phyloP scores from a whole-genome alignment of 768 basidiomycete species.

The Trametes meyenii region DNA sequence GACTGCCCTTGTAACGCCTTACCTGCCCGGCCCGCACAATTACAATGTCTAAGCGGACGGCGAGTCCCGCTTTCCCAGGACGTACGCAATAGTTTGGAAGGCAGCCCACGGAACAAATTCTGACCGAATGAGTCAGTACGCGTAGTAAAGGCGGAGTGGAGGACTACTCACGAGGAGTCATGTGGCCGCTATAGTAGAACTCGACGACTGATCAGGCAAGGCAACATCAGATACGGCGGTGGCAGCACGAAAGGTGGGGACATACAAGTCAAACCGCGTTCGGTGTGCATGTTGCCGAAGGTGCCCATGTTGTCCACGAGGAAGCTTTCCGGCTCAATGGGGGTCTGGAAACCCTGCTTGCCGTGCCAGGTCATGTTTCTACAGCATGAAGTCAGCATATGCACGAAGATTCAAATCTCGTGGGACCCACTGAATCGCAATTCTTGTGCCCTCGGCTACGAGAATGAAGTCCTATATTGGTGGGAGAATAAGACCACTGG shows the following conservation, averaged over 20 bases:
- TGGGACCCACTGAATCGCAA: constrained; percentile 38
- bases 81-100: constrained; percentile 66
- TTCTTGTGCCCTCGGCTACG: constrained; percentile 40
- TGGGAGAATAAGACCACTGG: background rate
- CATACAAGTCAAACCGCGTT: constrained; percentile 39
- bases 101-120: constrained; percentile 51
- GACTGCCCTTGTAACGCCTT: background rate
- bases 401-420: background rate
- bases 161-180: constrained; percentile 53
- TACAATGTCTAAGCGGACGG: constrained; percentile 34
- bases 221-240: background rate
- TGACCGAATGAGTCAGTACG: background rate
- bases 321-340: constrained; percentile 38
- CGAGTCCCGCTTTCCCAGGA: constrained; percentile 59
- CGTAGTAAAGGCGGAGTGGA: background rate
- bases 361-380: constrained; percentile 43
- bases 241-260: background rate
- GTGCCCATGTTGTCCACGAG: constrained; percentile 36
- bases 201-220: constrained; percentile 46
- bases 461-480: constrained; percentile 37
- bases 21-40: background rate
- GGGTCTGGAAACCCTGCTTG: constrained; percentile 39
- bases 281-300: constrained; percentile 37
- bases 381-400: no score
- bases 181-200: constrained; percentile 60